Evolutionary conservation across 2,329 filamentous ascomycete genomes (phyloP).

Genomic region (Aspergillus fumigatus): DNA sequence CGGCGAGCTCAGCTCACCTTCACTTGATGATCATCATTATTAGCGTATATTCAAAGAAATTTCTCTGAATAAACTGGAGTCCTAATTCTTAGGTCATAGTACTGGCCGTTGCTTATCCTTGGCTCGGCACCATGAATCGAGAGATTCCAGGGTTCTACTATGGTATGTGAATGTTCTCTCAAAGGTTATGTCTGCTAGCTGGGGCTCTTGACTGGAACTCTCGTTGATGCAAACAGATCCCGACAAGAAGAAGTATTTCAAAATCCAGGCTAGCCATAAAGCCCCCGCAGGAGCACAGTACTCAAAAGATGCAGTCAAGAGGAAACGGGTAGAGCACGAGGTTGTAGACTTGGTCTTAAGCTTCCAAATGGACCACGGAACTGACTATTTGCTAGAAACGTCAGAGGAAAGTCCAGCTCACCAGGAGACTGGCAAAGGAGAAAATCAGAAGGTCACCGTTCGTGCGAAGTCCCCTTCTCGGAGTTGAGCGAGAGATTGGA

Average conservation of each 20-base stretch:
- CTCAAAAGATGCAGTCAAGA: conserved; percentile 56
- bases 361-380: neutral
- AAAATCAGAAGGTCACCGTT: conserved; percentile 28
- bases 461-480: conserved; percentile 27
- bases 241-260: conserved; percentile 64
- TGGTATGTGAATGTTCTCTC: conserved; percentile 17
- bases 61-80: neutral
- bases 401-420: conserved; percentile 20
- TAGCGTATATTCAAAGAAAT: neutral
- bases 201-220: neutral
- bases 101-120: neutral
- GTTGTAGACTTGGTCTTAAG: conserved; percentile 8
- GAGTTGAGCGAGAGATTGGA: conserved; percentile 28
- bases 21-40: neutral
- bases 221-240: conserved; percentile 25
- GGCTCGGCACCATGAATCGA: conserved; percentile 20
- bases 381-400: conserved; percentile 23
- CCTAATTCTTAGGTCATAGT: neutral
- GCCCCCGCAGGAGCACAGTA: conserved; percentile 51
- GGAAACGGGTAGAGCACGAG: conserved; percentile 47
- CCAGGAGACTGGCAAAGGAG: conserved; percentile 27
- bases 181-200: neutral
- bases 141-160: conserved; percentile 34
- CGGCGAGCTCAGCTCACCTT: neutral
- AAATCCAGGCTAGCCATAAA: conserved; percentile 52